These are phyloP conservation scores for Fusarium nanum DNA, from an alignment of 2,329 filamentous ascomycete species.

Conservation along the genomic window DNA sequence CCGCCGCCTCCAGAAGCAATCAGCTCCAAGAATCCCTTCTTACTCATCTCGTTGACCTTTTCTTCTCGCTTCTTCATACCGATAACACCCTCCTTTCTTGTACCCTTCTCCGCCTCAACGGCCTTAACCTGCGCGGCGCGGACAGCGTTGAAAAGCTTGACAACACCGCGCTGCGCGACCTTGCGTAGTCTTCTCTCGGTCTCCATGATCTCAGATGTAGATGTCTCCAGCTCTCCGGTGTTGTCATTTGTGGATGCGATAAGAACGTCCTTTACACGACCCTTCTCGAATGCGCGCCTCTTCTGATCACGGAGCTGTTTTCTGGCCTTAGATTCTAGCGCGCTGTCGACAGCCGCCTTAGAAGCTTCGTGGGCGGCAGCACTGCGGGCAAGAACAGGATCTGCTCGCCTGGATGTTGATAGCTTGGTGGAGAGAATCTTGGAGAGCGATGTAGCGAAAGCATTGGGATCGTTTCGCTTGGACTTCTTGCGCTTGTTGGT, in stretches of 20 bases:
- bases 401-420: slow-evolving; percentile 80
- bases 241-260: slow-evolving; percentile 67
- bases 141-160: slow-evolving; percentile 96
- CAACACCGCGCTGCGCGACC: slow-evolving; percentile 91
- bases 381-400: slow-evolving; percentile 91
- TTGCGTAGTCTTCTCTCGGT: slow-evolving; percentile 85
- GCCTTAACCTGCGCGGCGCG: slow-evolving; percentile 91
- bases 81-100: slow-evolving; percentile 77
- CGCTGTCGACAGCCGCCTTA: slow-evolving; percentile 77
- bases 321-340: slow-evolving; percentile 84
- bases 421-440: slow-evolving; percentile 94
- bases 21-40: slow-evolving; percentile 94
- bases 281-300: slow-evolving; percentile 83
- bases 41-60: slow-evolving; percentile 94
- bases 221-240: slow-evolving; percentile 57
- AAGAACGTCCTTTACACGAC: slow-evolving; percentile 87
- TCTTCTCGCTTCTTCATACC: slow-evolving; percentile 85
- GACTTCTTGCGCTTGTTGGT: slow-evolving; percentile 62
- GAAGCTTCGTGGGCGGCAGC: slow-evolving; percentile 78
- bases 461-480: slow-evolving; percentile 91
- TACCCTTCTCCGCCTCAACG: slow-evolving; percentile 77
- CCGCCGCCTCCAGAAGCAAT: slow-evolving; percentile 75
- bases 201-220: slow-evolving; percentile 69
- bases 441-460: slow-evolving; percentile 91
- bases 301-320: slow-evolving; percentile 84